Evolutionary conservation across 345 rosid genomes (phyloP).

Genomic region (Pistacia integerrima): DNA sequence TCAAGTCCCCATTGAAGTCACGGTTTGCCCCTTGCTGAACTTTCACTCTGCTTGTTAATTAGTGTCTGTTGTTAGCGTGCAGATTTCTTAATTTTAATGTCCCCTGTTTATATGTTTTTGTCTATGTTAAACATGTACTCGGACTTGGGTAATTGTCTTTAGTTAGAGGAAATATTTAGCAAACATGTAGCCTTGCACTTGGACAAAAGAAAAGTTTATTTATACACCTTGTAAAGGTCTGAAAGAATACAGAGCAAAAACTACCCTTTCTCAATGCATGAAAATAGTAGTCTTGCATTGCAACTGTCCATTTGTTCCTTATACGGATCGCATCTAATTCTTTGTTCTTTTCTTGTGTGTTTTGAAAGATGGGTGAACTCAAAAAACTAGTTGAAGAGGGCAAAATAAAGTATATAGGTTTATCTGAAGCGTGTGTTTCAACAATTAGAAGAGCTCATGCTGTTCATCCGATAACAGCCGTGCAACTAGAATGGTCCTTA

Average conservation of each 20-base stretch:
- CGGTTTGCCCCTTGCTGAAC: constrained; percentile 13
- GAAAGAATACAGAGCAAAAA: too few relatives aligned
- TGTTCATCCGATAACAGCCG: constrained; percentile 68
- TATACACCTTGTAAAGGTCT: too few relatives aligned
- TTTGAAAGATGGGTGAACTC: constrained; percentile 48
- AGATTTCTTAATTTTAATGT: too few relatives aligned
- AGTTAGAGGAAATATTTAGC: too few relatives aligned
- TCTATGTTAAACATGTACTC: too few relatives aligned
- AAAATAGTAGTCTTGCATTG: background rate
- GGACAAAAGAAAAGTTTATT: too few relatives aligned
- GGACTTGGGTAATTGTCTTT: too few relatives aligned
- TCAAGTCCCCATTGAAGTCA: constrained; percentile 22
- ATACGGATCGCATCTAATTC: background rate
- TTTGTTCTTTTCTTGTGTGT: background rate
- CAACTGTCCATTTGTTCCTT: background rate
- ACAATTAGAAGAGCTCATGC: constrained; percentile 80
- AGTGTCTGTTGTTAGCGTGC: too few relatives aligned
- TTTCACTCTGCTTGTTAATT: background rate
- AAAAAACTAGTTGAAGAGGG: constrained; percentile 77
- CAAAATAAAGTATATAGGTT: constrained; percentile 63
- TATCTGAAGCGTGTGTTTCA: constrained; percentile 77
- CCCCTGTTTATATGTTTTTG: too few relatives aligned
- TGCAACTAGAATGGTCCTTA: constrained; percentile 77
- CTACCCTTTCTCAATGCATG: too few relatives aligned
- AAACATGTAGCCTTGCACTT: too few relatives aligned